Evolutionary conservation across 140 eudicot species (phyloP).

Genomic region (Ambrosia hybrid): DNA sequence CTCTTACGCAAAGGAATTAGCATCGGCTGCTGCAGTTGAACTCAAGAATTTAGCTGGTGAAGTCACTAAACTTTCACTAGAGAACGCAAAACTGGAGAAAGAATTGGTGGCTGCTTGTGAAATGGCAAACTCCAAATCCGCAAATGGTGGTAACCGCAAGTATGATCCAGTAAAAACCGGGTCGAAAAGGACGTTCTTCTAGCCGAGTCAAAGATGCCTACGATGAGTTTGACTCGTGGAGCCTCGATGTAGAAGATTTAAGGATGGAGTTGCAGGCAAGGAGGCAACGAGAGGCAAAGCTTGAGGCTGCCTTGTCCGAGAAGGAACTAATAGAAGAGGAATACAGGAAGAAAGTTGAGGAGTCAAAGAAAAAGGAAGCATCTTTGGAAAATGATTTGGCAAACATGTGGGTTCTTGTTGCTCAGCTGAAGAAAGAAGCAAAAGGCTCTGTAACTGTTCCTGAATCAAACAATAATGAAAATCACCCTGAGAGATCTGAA

Average conservation of each 20-base stretch:
- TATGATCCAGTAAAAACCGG: conserved; percentile 37
- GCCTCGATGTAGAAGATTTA: conserved; percentile 70
- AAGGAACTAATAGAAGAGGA: conserved; percentile 78
- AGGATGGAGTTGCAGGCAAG: conserved; percentile 83
- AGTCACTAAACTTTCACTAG: conserved; percentile 84
- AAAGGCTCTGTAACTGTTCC: conserved; percentile 26
- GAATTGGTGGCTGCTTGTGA: conserved; percentile 80
- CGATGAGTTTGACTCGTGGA: conserved; percentile 81
- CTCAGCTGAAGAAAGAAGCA: conserved; percentile 82
- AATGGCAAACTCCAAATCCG: conserved; percentile 40
- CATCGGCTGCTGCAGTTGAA: conserved; percentile 98
- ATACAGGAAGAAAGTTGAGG: conserved; percentile 66
- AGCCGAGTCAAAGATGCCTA: conserved; percentile 60
- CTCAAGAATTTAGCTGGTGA: conserved; percentile 91
- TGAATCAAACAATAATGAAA: conserved; percentile 44
- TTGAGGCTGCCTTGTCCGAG: conserved; percentile 89
- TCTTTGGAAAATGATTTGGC: conserved; percentile 89
- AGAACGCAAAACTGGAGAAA: conserved; percentile 76
- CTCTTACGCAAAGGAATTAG: conserved; percentile 94
- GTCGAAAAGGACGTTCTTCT: conserved; percentile 63
- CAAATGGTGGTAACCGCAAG: conserved; percentile 61
- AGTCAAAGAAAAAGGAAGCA: conserved; percentile 82
- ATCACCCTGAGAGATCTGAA: conserved; percentile 33
- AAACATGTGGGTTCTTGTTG: conserved; percentile 99
- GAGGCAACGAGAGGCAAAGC: conserved; percentile 74